A percentile compares a stretch with the other conserved stretches of the same genome.
Conservation (phyloP, 441 rosid genomes). For the Erodium texanum region DNA sequence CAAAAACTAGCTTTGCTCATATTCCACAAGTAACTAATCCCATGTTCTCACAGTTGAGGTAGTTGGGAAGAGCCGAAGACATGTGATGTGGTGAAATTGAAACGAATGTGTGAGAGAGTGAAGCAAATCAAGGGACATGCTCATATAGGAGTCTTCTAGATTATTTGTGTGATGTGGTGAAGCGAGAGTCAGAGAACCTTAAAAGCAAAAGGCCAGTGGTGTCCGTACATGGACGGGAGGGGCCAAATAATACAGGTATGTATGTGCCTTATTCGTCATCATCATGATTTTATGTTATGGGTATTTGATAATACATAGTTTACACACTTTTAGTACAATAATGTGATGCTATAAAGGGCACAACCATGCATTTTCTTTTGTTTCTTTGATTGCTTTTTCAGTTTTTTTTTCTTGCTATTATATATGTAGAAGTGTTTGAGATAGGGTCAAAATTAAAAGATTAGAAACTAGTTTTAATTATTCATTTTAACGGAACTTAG, state of each 20-base stretch:
- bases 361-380: background rate
- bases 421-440: no score
- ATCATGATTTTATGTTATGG: background rate
- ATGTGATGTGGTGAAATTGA: background rate
- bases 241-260: background rate
- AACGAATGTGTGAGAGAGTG: background rate
- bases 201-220: background rate
- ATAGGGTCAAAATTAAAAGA: no score
- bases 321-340: no score
- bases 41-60: background rate
- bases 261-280: background rate
- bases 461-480: no score
- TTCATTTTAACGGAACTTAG: no score
- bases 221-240: background rate
- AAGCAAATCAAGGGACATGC: background rate
- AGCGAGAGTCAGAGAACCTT: background rate
- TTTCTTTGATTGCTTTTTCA: background rate
- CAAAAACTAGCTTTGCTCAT: background rate
- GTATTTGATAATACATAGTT: background rate
- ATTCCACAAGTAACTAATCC: background rate
- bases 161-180: constrained; percentile 1
- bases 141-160: background rate
- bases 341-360: background rate
- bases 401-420: background rate
- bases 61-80: background rate